These are phyloP conservation scores for Flueggea neowawraea DNA, from an alignment of 441 rosid species.

Conservation along the genomic window DNA sequence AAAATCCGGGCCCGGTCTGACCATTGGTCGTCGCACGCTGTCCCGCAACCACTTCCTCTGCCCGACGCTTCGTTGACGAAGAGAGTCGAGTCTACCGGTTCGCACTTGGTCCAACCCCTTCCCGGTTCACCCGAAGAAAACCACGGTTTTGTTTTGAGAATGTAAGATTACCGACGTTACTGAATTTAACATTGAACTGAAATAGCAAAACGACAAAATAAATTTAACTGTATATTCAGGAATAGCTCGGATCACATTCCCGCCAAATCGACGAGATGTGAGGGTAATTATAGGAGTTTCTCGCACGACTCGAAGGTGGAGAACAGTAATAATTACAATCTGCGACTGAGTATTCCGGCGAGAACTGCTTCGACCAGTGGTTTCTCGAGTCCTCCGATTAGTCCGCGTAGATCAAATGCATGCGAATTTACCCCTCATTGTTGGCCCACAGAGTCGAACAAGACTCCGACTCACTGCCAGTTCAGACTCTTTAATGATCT, in stretches of 20 bases:
- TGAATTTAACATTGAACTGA: too few relatives aligned
- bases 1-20: constrained; percentile 17
- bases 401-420: constrained; percentile 28
- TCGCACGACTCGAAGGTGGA: constrained; percentile 17
- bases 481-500: constrained; percentile 22
- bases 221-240: constrained; percentile 15
- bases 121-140: constrained; percentile 27
- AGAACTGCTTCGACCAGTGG: constrained; percentile 29
- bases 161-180: constrained; percentile 18
- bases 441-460: too few relatives aligned
- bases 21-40: constrained; percentile 28
- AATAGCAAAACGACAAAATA: neutral
- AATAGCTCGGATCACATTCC: constrained; percentile 23
- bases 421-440: constrained; percentile 15
- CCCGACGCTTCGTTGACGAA: constrained; percentile 28
- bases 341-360: constrained; percentile 15
- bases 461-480: too few relatives aligned
- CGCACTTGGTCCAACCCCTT: constrained; percentile 7
- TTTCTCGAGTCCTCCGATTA: constrained; percentile 27
- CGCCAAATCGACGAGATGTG: constrained; percentile 8
- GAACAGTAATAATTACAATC: constrained; percentile 5
- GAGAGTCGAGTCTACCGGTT: constrained; percentile 19
- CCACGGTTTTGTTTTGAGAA: constrained; percentile 6
- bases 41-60: constrained; percentile 59
- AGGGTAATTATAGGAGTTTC: constrained; percentile 8